A percentile compares a stretch with the other conserved stretches of the same genome.
Conservation (phyloP, 306 rosid genomes). For the Prunus fruticosa region DNA sequence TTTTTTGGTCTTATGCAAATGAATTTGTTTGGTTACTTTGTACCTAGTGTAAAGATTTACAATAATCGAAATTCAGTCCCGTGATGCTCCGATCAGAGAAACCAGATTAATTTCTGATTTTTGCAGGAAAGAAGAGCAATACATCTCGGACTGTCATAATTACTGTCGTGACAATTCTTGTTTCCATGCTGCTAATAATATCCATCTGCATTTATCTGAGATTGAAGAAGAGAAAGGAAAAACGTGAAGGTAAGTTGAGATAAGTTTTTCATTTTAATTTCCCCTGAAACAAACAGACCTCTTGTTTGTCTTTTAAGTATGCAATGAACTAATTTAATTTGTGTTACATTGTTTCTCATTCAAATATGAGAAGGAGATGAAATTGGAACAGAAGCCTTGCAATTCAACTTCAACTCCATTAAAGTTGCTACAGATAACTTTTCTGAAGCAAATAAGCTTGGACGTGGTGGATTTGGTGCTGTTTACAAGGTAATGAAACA, state of each 20-base stretch:
- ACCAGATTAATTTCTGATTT: background rate
- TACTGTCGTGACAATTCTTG: background rate
- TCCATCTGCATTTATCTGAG: conserved; percentile 2
- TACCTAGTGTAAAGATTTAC: background rate
- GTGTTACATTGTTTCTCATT: background rate
- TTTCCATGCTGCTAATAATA: background rate
- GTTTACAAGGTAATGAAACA: background rate
- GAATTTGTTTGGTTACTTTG: background rate
- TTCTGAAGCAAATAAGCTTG: conserved; percentile 7
- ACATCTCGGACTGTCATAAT: background rate
- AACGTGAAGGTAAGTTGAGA: conserved; percentile 7
- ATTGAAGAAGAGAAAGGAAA: conserved; percentile 1
- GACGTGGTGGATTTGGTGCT: conserved; percentile 3
- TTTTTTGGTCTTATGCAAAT: background rate
- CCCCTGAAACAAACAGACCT: too few species aligned
- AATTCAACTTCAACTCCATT: conserved; percentile 6
- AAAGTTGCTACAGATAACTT: conserved; percentile 12
- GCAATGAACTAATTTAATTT: background rate
- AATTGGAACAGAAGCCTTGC: conserved; percentile 10
- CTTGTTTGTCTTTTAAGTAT: too few species aligned
- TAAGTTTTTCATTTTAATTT: background rate
- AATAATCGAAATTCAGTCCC: background rate
- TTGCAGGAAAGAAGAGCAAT: background rate
- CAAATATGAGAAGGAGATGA: background rate
- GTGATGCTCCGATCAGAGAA: background rate